phyloP scores from a whole-genome alignment of 306 rosid species.

The Acmispon strigosus region DNA sequence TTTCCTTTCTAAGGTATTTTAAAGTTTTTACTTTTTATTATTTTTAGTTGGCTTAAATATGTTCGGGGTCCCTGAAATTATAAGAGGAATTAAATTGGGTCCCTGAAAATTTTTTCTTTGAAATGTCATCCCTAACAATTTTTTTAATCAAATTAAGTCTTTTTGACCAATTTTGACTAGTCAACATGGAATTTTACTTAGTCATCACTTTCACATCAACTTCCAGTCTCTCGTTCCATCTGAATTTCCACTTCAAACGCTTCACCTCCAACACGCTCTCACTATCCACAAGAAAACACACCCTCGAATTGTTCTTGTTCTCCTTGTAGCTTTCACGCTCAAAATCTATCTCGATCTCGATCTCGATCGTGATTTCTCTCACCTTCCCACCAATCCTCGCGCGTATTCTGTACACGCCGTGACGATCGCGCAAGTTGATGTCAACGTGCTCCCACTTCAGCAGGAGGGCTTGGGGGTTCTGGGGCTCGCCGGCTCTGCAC shows the following conservation, averaged over 20 bases:
- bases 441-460: slow-evolving; percentile 62
- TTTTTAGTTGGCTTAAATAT: no score
- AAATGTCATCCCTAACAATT: no score
- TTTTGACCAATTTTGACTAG: no score
- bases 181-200: no score
- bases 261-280: slow-evolving; percentile 45
- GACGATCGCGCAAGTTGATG: slow-evolving; percentile 21
- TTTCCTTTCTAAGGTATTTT: no score
- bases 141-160: no score
- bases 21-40: no score
- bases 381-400: slow-evolving; percentile 40
- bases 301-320: slow-evolving; percentile 29
- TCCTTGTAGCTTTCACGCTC: no score
- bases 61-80: no score
- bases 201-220: no score
- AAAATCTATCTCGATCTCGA: slow-evolving; percentile 45
- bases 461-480: slow-evolving; percentile 27
- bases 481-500: slow-evolving; percentile 27
- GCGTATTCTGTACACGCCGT: slow-evolving; percentile 18
- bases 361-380: slow-evolving; percentile 18
- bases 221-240: background rate
- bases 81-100: no score
- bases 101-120: no score
- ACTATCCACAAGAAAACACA: slow-evolving; percentile 44
- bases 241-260: background rate